Evolutionary conservation across 306 rosid genomes (phyloP).

Genomic region (Cotoneaster glaucophyllus): DNA sequence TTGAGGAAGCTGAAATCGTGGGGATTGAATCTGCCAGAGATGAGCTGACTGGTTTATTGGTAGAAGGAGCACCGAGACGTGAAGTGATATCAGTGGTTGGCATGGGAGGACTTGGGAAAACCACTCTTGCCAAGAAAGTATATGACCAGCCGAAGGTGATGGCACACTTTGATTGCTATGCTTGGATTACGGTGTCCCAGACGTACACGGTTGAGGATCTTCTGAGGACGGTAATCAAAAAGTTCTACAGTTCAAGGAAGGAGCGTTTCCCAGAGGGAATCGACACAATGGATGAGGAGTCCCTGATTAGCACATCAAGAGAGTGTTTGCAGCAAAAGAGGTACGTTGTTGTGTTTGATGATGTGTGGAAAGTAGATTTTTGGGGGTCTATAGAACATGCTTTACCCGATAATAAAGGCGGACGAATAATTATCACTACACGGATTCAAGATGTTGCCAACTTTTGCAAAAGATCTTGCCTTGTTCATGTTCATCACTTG

Average conservation of each 20-base stretch:
- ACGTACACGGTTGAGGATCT: background rate
- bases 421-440: no score
- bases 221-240: background rate
- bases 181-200: conserved; percentile 15
- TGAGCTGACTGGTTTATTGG: background rate
- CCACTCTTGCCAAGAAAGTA: conserved; percentile 10
- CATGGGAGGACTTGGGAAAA: conserved; percentile 18
- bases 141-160: background rate
- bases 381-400: no score
- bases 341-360: no score
- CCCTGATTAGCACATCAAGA: no score
- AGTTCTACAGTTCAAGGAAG: background rate
- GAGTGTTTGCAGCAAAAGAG: no score
- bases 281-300: no score
- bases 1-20: conserved; percentile 3
- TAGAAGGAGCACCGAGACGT: background rate
- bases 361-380: no score
- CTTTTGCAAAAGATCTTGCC: no score
- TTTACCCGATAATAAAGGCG: no score
- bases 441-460: no score
- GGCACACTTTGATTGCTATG: background rate
- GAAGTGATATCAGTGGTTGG: conserved; percentile 9
- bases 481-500: no score
- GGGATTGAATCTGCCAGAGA: conserved; percentile 13
- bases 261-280: no score